Conservation (phyloP, 2,329 filamentous ascomycete species). For the Aureobasidium pullulans region DNA sequence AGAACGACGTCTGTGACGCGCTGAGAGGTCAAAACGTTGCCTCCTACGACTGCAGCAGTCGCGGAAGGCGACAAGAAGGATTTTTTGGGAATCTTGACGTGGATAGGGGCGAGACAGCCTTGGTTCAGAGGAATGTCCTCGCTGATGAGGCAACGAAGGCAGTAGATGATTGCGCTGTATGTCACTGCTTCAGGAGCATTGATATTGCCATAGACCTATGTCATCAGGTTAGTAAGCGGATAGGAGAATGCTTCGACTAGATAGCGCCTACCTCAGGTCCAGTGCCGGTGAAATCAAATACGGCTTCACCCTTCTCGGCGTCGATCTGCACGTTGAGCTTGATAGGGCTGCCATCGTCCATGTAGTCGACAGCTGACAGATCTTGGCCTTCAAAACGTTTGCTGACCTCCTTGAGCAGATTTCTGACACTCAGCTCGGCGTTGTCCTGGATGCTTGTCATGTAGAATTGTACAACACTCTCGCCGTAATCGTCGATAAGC, state of each 20-base stretch:
- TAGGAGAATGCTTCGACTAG: background rate
- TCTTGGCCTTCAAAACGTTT: slow-evolving; percentile 61
- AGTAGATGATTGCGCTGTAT: slow-evolving; percentile 80
- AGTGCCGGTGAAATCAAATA: slow-evolving; percentile 73
- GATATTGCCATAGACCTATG: slow-evolving; percentile 55
- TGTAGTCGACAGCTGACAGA: slow-evolving; percentile 70
- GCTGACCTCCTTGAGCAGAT: slow-evolving; percentile 64
- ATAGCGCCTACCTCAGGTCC: slow-evolving; percentile 51
- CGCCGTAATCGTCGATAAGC: slow-evolving; percentile 70
- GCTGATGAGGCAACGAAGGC: slow-evolving; percentile 67
- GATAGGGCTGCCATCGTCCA: slow-evolving; percentile 81
- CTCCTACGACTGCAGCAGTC: slow-evolving; percentile 72
- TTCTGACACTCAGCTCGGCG: slow-evolving; percentile 67
- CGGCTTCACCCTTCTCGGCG: slow-evolving; percentile 62
- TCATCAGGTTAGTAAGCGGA: background rate
- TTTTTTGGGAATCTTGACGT: slow-evolving; percentile 60
- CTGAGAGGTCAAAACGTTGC: slow-evolving; percentile 72
- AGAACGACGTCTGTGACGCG: slow-evolving; percentile 78
- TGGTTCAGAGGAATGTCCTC: slow-evolving; percentile 83
- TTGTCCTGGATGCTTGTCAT: slow-evolving; percentile 79
- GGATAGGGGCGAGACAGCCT: slow-evolving; percentile 69
- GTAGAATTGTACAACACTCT: slow-evolving; percentile 71
- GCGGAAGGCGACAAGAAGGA: slow-evolving; percentile 68
- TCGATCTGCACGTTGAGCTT: slow-evolving; percentile 68
- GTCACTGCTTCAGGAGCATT: slow-evolving; percentile 79